Base-by-base conservation (phyloP, 495 filamentous ascomycete species). In the Aspergillus hancockii region DNA sequence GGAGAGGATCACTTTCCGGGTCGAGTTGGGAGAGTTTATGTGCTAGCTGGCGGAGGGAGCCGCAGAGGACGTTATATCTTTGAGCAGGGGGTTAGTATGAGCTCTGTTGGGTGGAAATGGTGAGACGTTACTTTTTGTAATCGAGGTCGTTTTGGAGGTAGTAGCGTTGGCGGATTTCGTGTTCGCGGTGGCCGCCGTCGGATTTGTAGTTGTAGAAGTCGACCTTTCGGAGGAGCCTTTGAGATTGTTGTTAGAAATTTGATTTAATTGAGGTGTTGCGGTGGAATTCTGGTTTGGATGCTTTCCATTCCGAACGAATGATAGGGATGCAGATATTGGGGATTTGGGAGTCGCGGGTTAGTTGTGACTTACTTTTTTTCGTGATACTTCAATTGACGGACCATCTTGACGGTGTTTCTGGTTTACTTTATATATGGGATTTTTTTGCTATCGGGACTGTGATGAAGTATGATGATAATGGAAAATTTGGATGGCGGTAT, bases 151-250 rank as follows among this genome's bases (percentile, higher is more conserved):
- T 89, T 71, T 91, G 88, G 65, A 98, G 92, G 74, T 87, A 83
- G 73, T 98, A 98, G 59, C 92, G 88, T 53, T 91, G 86, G 54
- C 87, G 81, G 59, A 98, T 82, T 62, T 84, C 79, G 62, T 91
- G 83, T 69, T 88, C 88, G 71, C 93, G 86, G 80, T 98, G 95
- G 62, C 82, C 76, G 68, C 87, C 81, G 77, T 98, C 93, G 67
- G 87, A 87, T 76, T 92, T 91, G 81, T 93, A 98, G 69, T 88
- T 93, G 64, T 91, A 86, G 77, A 98, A 94, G 74, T 98, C 92
- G 73, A 95, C 92, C 78, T 98, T 98, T 57, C 86, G 85, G 70
- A 97, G 87, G 66, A 91, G 83, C 71, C 80, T 83, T 16, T 41
- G 12, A 14, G 8, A 14, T 9, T 36, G 67, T 40, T 18, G 31